These are phyloP conservation scores for Rhizophora mangle DNA, from an alignment of 345 rosid genomes.

Conservation along the genomic window DNA sequence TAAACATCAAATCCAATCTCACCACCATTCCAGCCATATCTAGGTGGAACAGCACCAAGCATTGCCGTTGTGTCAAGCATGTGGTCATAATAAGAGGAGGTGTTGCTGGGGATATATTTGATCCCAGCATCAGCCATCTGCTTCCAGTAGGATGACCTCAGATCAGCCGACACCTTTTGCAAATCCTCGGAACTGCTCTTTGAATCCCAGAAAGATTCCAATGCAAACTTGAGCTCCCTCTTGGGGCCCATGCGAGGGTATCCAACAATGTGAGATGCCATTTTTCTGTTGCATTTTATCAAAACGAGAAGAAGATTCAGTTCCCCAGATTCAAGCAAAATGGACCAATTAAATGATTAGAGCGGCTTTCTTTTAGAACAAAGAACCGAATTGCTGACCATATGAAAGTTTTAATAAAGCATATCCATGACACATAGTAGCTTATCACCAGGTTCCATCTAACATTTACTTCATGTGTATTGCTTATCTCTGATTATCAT, in stretches of 20 bases:
- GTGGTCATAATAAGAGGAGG: conserved; percentile 86
- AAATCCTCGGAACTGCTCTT: conserved; percentile 88
- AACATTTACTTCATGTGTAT: too few relatives aligned
- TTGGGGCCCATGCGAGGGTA: conserved; percentile 99
- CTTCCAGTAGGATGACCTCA: conserved; percentile 86
- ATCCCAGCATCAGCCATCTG: conserved; percentile 85
- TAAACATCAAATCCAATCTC: conserved; percentile 81
- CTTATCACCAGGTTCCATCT: too few relatives aligned
- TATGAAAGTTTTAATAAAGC: too few relatives aligned
- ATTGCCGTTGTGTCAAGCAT: conserved; percentile 88
- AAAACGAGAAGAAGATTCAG: conserved; percentile 24
- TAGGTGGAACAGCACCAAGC: conserved; percentile 95
- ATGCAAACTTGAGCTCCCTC: conserved; percentile 96
- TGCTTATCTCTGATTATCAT: too few relatives aligned
- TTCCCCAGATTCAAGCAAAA: not conserved
- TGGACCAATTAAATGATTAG: too few relatives aligned
- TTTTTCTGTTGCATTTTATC: conserved; percentile 33
- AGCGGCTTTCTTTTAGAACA: too few relatives aligned
- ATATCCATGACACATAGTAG: too few relatives aligned
- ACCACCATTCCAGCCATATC: conserved; percentile 77
- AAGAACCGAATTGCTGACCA: too few relatives aligned
- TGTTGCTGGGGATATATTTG: conserved; percentile 94
- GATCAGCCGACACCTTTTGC: conserved; percentile 83
- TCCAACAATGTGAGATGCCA: conserved; percentile 99
- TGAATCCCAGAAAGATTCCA: conserved; percentile 98